Percentiles rank a stretch among this genome's conserved stretches.
These are phyloP conservation scores for Botrytis cinerea DNA, from an alignment of 2,329 filamentous ascomycete species.

Conservation along the genomic window DNA sequence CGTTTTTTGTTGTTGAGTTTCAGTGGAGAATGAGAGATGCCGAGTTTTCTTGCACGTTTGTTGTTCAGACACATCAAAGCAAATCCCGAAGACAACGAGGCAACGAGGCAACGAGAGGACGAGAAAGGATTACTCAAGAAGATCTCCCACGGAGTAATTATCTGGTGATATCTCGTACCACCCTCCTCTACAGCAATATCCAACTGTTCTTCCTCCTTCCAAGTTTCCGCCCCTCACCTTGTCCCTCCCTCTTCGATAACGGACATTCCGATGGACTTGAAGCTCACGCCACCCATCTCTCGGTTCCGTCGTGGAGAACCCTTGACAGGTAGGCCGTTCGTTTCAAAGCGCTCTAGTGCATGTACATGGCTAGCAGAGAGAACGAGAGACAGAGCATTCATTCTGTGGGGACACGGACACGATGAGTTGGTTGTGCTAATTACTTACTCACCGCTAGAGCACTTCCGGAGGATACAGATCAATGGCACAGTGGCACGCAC, in stretches of 20 bases:
- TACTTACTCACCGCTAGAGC: conserved; percentile 16
- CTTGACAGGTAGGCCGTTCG: background rate
- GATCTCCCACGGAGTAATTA: too few relatives aligned
- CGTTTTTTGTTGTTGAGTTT: conserved; percentile 6
- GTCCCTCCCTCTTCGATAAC: conserved; percentile 4
- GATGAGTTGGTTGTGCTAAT: background rate
- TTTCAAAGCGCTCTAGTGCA: conserved; percentile 3
- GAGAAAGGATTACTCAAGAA: background rate
- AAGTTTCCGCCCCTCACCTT: background rate
- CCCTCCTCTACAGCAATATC: background rate
- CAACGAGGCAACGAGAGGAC: background rate
- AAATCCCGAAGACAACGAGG: background rate
- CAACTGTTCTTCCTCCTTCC: background rate
- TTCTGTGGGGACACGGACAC: conserved; percentile 20
- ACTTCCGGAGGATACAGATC: background rate
- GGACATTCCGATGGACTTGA: conserved; percentile 7
- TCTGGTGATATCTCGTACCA: background rate
- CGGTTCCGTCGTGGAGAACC: conserved; percentile 21
- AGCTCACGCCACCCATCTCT: conserved; percentile 22
- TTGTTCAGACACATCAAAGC: background rate
- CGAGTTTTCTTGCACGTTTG: background rate
- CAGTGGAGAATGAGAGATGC: conserved; percentile 6
- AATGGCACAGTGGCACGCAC: background rate
- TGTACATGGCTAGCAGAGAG: background rate
- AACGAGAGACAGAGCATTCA: background rate